Base-by-base conservation (phyloP, 129 eudicot species). In the Chrysanthemum makinoi region DNA sequence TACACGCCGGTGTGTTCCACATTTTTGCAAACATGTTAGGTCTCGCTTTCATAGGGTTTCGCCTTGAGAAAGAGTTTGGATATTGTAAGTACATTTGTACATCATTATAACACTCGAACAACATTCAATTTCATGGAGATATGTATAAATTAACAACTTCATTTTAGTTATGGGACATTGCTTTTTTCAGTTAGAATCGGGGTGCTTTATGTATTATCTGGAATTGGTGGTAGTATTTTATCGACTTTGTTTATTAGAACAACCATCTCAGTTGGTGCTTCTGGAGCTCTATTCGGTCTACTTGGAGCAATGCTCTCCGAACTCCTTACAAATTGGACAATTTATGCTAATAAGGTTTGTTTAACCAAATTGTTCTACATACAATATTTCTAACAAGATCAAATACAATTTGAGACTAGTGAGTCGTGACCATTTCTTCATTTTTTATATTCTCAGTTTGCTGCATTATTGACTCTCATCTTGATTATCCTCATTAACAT, bases 1-100 rank as follows among this genome's bases (percentile, higher is more conserved):
- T 92, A 70, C 98, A 92, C 48, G 98, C 96, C 28, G 98, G 98
- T 4, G 89, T 85, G 5, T 74, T 92, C 66, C 98, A 92, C 75
- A 49, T 89, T 20, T 61, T 86, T 5, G 89, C 95, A 50, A 92
- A 92, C 43, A 92, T 92, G 98, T 62, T 89, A 68, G 84, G 95
- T 68, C 75, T 92, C 18, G n/a, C 83, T 22, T 86, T 86, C 16
- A 84, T 92, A 57, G 98, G 98, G 62, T 77, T 84, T 83, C 91
- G 95, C 17, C 91, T 90, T 20, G 95, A 90, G 86, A 84, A 87
- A 75, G 91, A 90, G 76, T 90, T 90, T 69, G 95, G 97, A 22
- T 87, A 74, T 56, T 62, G 96, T 89, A 83, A 12, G 49, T 33
- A n/a, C n/a, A 12, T 59, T 24, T 11, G 11, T 20, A 13, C 10